Base-by-base conservation (phyloP, 768 basidiomycete species). In the Leccinum boreale region DNA sequence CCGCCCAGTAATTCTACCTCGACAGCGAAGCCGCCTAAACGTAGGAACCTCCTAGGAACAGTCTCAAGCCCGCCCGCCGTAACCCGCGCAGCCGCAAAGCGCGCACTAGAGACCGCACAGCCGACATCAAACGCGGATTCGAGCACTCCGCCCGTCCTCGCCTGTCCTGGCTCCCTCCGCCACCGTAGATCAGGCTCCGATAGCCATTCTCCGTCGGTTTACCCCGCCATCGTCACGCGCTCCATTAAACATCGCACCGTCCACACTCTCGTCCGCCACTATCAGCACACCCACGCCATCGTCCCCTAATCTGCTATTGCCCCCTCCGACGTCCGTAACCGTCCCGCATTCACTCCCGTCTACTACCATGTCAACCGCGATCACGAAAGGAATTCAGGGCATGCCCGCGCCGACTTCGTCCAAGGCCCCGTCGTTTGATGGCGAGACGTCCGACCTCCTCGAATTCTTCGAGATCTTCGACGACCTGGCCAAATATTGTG, bases 391-490 rank as follows among this genome's bases (percentile, higher is more conserved):
- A 4, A 56, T 50, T 17, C 35, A 14, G 19, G 48, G n/a, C 8
- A 58, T 54, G 21, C 47, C 52, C 3, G 36, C 47, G 1, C 52
- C 52, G 1, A 42, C 33, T 2, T 50, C 48, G 2, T 19, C 19
- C 14, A 58, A 44, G 23, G 57, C 48, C 1, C 48, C 28, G 1
- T 19, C 36, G 0, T 58, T 62, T 12, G 23, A 52, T 26, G 45
- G 56, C 0, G 52, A 61, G 17, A 55, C 55, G 1, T 53, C 56
- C 0, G 45, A 57, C 12, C 35, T 55, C 4, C 10, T 56, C 1
- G 49, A 62, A 14, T 60, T 57, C 23, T 48, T 60, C 1, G 39
- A 62, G 2, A 3, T 33, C 3, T 61, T 62, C 23, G 33, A 61
- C 5, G 52, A 52, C 11, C 14, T 57, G 4, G 49, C 53, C 1